Evolutionary conservation across 2,329 filamentous ascomycete genomes (phyloP).

Genomic region (Colletotrichum navitas): DNA sequence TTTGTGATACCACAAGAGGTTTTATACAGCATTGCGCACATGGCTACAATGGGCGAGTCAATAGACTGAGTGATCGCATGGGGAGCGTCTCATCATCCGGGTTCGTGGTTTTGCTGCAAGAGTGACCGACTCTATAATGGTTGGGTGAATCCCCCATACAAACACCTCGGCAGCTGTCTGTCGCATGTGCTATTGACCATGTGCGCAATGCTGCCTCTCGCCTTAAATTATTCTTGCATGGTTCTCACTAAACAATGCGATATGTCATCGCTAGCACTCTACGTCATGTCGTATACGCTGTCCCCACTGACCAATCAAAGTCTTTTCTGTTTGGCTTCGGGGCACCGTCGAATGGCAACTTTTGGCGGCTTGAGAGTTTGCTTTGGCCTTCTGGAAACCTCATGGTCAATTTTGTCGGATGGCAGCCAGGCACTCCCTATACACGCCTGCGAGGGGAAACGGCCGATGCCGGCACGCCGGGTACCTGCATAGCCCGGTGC

Average conservation of each 20-base stretch:
- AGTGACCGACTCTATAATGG: not conserved
- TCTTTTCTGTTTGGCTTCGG: not conserved
- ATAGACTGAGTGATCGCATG: conserved; percentile 25
- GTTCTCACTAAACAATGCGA: not conserved
- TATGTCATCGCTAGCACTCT: not conserved
- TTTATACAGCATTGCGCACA: conserved; percentile 30
- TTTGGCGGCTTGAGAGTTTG: not conserved
- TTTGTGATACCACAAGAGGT: conserved; percentile 39
- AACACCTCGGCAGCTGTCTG: not conserved
- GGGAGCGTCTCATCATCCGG: not conserved
- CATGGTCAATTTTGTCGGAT: not conserved
- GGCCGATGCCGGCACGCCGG: conserved; percentile 32
- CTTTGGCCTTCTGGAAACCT: not conserved
- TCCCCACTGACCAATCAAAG: conserved; percentile 19
- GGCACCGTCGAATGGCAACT: not conserved
- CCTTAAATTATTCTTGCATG: not conserved
- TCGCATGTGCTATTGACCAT: not conserved
- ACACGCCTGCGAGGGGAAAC: conserved; percentile 11
- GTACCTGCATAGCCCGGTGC: conserved; percentile 36
- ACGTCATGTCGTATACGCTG: not conserved
- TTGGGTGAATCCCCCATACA: too few relatives aligned
- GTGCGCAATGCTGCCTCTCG: not conserved
- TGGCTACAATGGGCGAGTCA: conserved; percentile 7
- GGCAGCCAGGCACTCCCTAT: conserved; percentile 4
- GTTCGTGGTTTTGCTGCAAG: not conserved